Evolutionary conservation across 2,329 filamentous ascomycete species (phyloP), one percentile per base, ranked within the genome.

Genomic region (Colletotrichum musae): DNA sequence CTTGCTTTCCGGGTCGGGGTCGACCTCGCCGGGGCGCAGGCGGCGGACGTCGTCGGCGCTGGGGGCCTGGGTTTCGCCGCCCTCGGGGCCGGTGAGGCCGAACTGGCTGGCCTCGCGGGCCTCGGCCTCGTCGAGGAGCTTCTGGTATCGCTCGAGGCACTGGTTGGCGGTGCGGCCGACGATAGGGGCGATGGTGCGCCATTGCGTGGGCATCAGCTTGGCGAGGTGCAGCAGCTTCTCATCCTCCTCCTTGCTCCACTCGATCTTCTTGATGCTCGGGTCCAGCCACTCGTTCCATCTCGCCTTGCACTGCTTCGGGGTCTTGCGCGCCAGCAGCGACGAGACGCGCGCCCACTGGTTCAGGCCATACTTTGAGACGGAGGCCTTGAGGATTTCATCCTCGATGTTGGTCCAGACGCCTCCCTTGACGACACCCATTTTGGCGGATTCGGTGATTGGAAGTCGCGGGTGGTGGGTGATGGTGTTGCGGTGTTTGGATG

Each of bases 281-380:
- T 99, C 96, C 74, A 99, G 89, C 95, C 96, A 99, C 88, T 99
- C 95, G 79, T 92, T 91, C 96, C 96, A 99, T 84, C 96, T 89
- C 70, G 96, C 95, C 85, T 99, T 99, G 90, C 96, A 99, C 85
- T 99, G 96, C 85, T 99, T 99, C 59, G 96, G 92, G 39, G 96
- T 98, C 83, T 99, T 99, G 77, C 97, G 94, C 79, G 95, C 95
- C 73, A 99, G 91, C 73, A 99, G 89, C 68, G 96, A 98, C 64
- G 96, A 98, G 72, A 98, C 96, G 81, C 96, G 95, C 79, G 96
- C 95, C 96, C 96, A 99, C 83, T 99, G 96, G 78, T 97, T 96
- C 71, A 97, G 88, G 58, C 94, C 94, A 86, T 97, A 97, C 81
- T 97, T 97, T 75, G 93, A 96, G 73, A 97, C 94, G 68, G 93